Evolutionary conservation across 1,284 basidiomycete species (phyloP).

Genomic region (Lignosus rhinocerotis): DNA sequence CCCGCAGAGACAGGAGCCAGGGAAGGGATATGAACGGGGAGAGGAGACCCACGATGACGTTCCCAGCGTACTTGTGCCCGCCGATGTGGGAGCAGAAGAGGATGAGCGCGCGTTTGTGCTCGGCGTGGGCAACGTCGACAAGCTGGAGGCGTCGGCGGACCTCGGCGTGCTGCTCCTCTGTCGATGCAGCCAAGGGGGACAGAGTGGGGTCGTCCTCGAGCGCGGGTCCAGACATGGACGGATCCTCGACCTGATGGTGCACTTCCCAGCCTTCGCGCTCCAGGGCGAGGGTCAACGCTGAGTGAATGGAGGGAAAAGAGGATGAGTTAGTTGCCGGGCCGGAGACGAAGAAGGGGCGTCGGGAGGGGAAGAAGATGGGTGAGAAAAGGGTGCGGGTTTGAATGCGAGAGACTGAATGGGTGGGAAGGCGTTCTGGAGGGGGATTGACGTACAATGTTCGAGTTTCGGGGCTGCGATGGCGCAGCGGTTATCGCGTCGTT

Average conservation of each 20-base stretch:
- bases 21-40: neutral
- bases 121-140: conserved; percentile 43
- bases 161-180: conserved; percentile 39
- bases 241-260: conserved; percentile 74
- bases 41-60: conserved; percentile 72
- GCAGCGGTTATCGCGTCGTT: conserved; percentile 88
- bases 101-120: conserved; percentile 65
- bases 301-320: neutral
- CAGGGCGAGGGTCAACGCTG: conserved; percentile 64
- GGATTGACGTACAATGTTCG: conserved; percentile 55
- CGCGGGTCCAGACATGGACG: conserved; percentile 52
- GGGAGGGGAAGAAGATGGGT: neutral
- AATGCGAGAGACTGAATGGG: neutral
- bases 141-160: conserved; percentile 52
- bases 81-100: conserved; percentile 87
- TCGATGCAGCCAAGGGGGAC: conserved; percentile 38
- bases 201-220: conserved; percentile 54
- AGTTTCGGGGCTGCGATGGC: conserved; percentile 84
- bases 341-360: neutral
- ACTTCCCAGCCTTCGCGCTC: conserved; percentile 71
- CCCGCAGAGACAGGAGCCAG: no score
- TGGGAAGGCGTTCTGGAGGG: neutral
- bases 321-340: neutral
- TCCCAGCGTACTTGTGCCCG: conserved; percentile 90
- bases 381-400: neutral